These are phyloP conservation scores for Mucor circinelloides DNA, from an alignment of 371 early-diverging fungal genomes.

Conservation along the genomic window DNA sequence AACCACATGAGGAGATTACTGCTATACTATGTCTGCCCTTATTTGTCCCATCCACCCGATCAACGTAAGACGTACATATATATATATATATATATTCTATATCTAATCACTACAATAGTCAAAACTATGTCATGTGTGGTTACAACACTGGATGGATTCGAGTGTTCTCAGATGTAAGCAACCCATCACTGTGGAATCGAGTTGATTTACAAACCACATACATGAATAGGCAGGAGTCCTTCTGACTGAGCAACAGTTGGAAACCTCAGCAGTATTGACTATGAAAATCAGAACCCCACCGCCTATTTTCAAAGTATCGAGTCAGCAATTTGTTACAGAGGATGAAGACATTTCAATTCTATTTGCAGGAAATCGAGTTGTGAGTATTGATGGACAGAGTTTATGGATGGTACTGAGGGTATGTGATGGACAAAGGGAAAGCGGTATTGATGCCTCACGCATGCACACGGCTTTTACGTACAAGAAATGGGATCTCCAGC, in stretches of 20 bases:
- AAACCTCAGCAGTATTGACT: slow-evolving; percentile 49
- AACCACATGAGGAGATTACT: slow-evolving; percentile 53
- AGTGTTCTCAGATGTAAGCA: slow-evolving; percentile 59
- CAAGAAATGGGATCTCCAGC: slow-evolving; percentile 61
- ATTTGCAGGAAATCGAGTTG: slow-evolving; percentile 53
- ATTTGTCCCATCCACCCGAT: slow-evolving; percentile 57
- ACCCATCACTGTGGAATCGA: neutral
- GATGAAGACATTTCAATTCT: slow-evolving; percentile 65
- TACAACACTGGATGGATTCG: slow-evolving; percentile 66
- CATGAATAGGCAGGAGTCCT: slow-evolving; percentile 46
- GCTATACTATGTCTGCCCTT: slow-evolving; percentile 57
- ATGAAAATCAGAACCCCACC: slow-evolving; percentile 60
- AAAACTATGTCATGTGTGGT: slow-evolving; percentile 61
- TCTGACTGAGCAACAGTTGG: slow-evolving; percentile 60
- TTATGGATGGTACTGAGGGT: slow-evolving; percentile 63
- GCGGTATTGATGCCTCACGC: slow-evolving; percentile 46
- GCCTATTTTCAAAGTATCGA: slow-evolving; percentile 32
- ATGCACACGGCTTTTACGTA: slow-evolving; percentile 58
- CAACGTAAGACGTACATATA: slow-evolving; percentile 37
- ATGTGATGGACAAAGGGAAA: slow-evolving; percentile 48
- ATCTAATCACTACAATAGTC: slow-evolving; percentile 29
- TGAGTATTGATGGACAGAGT: slow-evolving; percentile 65
- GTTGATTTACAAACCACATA: neutral
- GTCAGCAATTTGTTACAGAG: slow-evolving; percentile 30
- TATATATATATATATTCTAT: neutral